Evolutionary conservation across 768 basidiomycete genomes (phyloP).

Genomic region (Suillus lakei): DNA sequence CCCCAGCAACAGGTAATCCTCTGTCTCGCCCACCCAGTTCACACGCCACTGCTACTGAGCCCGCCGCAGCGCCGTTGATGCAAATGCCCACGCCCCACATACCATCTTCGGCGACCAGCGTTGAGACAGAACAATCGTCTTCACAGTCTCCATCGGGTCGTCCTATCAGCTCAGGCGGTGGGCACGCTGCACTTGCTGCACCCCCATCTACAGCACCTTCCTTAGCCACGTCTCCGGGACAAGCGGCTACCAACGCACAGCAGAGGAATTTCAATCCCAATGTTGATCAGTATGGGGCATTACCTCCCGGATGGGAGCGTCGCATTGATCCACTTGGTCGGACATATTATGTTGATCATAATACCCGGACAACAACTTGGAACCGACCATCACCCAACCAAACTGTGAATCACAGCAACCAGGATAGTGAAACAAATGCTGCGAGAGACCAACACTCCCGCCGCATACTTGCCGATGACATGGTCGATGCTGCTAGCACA

Average conservation of each 20-base stretch:
- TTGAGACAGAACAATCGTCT: constrained; percentile 34
- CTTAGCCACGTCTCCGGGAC: constrained; percentile 41
- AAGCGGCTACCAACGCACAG: constrained; percentile 49
- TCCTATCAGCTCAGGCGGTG: constrained; percentile 41
- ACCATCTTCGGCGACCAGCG: constrained; percentile 25
- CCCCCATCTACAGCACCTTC: constrained; percentile 24
- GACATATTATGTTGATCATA: constrained; percentile 99
- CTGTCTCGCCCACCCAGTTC: constrained; percentile 72
- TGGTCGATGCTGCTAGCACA: constrained; percentile 73
- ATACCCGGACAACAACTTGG: constrained; percentile 97
- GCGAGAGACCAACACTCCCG: constrained; percentile 87
- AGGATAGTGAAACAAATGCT: constrained; percentile 81
- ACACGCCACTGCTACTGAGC: constrained; percentile 60
- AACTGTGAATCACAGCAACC: constrained; percentile 68
- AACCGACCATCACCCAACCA: constrained; percentile 86
- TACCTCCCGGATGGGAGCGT: constrained; percentile 95
- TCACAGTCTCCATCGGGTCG: constrained; percentile 34
- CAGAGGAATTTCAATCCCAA: constrained; percentile 92
- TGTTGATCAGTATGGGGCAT: constrained; percentile 90
- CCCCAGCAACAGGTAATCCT: constrained; percentile 37
- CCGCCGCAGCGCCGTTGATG: constrained; percentile 43
- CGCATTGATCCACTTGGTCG: constrained; percentile 95
- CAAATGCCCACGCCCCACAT: constrained; percentile 44
- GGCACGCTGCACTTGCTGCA: constrained; percentile 22
- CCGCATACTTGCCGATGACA: constrained; percentile 82